Percentiles rank a stretch among this genome's conserved stretches.
Evolutionary conservation across 225 moss, liverwort and hornwort genomes (phyloP).

Genomic region (Sphagnum contortum): DNA sequence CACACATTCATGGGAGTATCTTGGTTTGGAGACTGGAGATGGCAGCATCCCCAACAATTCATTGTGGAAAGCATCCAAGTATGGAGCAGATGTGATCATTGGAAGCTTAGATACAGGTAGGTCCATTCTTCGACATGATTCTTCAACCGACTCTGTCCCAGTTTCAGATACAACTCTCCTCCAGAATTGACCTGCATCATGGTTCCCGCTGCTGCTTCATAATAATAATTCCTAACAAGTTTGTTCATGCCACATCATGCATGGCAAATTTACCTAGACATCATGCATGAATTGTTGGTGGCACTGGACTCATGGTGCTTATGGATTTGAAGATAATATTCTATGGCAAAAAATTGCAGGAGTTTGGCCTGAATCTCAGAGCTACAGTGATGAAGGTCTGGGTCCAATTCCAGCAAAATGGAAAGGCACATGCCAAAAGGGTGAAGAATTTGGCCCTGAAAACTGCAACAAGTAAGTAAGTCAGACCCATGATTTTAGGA

Average conservation of each 20-base stretch:
- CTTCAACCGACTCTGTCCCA: not conserved
- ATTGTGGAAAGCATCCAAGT: slow-evolving; percentile 43
- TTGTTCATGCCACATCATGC: not conserved
- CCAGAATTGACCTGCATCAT: not conserved
- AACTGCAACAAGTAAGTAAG: slow-evolving; percentile 72
- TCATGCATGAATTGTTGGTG: not conserved
- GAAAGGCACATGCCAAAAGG: slow-evolving; percentile 59
- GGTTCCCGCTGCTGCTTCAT: not conserved
- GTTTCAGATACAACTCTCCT: not conserved
- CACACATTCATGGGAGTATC: slow-evolving; percentile 61
- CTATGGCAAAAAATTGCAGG: slow-evolving; percentile 10
- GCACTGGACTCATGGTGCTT: not conserved
- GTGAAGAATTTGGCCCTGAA: slow-evolving; percentile 36
- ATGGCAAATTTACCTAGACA: not conserved
- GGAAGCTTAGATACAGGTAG: slow-evolving; percentile 68
- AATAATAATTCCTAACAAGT: not conserved
- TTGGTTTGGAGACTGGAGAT: slow-evolving; percentile 42
- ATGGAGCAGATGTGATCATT: slow-evolving; percentile 46
- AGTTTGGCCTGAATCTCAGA: slow-evolving; percentile 69
- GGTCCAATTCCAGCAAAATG: slow-evolving; percentile 52
- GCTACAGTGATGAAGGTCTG: slow-evolving; percentile 47
- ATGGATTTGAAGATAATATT: not conserved
- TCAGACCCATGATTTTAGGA: too few relatives aligned
- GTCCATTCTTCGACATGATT: not conserved
- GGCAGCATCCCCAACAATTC: slow-evolving; percentile 31